These are phyloP conservation scores for Apiotrichum siamense DNA, from an alignment of 1,284 basidiomycete genomes.

Conservation along the genomic window DNA sequence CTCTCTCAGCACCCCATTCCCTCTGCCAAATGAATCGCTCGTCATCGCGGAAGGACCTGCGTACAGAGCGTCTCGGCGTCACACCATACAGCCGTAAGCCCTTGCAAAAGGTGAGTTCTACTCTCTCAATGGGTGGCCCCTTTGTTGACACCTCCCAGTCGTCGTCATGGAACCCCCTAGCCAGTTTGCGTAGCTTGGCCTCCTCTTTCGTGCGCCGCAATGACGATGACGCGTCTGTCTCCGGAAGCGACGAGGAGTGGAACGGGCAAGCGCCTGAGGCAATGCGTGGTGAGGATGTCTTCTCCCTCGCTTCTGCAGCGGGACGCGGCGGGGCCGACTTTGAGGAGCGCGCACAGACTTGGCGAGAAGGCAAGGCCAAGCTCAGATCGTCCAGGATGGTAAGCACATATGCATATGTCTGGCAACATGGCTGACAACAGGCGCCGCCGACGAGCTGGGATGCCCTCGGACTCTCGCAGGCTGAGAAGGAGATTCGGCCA, in stretches of 20 bases:
- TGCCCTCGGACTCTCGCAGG: constrained; percentile 1
- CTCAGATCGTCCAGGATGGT: neutral
- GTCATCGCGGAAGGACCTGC: constrained; percentile 28
- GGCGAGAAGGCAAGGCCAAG: constrained; percentile 18
- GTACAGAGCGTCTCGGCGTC: constrained; percentile 24
- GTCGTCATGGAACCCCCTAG: constrained; percentile 6
- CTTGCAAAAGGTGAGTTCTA: neutral
- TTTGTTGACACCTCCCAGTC: neutral
- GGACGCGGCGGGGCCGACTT: constrained; percentile 26
- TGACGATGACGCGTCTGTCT: constrained; percentile 28
- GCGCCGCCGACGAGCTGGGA: constrained; percentile 7
- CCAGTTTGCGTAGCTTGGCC: constrained; percentile 20
- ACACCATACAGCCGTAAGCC: constrained; percentile 24
- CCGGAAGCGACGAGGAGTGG: constrained; percentile 42
- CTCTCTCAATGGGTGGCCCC: neutral
- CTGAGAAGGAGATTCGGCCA: constrained; percentile 2
- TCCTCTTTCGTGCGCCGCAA: constrained; percentile 20
- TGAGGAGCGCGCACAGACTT: constrained; percentile 24
- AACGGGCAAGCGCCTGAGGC: constrained; percentile 25
- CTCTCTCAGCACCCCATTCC: neutral
- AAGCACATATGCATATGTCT: neutral
- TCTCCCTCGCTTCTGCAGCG: constrained; percentile 29
- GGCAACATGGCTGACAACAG: neutral
- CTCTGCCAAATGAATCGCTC: constrained; percentile 25
- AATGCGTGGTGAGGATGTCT: constrained; percentile 34